Evolutionary conservation across 345 rosid species (phyloP).

Genomic region (Rhodamnia argentea): DNA sequence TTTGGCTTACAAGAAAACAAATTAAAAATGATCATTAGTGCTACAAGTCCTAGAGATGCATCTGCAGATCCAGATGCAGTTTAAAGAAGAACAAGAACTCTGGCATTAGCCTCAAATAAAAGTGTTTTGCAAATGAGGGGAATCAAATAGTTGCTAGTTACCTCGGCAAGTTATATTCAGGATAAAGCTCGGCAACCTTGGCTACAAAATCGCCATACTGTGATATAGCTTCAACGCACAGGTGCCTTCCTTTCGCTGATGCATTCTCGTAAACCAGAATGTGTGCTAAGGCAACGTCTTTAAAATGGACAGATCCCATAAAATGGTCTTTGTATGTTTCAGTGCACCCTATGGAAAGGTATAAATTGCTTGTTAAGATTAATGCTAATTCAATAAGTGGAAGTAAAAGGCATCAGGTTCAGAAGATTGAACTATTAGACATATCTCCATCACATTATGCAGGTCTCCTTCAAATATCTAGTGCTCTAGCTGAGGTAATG

Average conservation of each 20-base stretch:
- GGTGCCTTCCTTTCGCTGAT: conserved; percentile 72
- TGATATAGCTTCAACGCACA: conserved; percentile 80
- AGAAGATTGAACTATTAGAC: background rate
- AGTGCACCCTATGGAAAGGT: conserved; percentile 55
- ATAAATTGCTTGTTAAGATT: background rate
- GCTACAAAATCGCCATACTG: conserved; percentile 88
- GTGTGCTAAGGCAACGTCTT: conserved; percentile 85
- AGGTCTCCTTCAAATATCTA: background rate
- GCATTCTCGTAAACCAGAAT: conserved; percentile 76
- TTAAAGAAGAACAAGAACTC: background rate
- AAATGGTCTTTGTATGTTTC: conserved; percentile 66
- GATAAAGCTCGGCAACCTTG: conserved; percentile 89
- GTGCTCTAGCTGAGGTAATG: background rate
- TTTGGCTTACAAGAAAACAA: background rate
- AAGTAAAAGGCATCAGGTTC: background rate
- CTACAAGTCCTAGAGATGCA: background rate
- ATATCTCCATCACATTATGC: background rate
- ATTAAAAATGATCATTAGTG: background rate
- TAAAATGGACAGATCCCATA: conserved; percentile 90
- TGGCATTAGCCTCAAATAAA: background rate
- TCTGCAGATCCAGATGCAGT: background rate
- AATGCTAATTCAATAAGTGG: background rate
- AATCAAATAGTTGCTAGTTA: conserved; percentile 7
- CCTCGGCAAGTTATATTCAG: conserved; percentile 73
- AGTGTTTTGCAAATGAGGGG: background rate